Evolutionary conservation across 176 grass and related monocot genomes (phyloP).

Genomic region (Pontederia crassipes): DNA sequence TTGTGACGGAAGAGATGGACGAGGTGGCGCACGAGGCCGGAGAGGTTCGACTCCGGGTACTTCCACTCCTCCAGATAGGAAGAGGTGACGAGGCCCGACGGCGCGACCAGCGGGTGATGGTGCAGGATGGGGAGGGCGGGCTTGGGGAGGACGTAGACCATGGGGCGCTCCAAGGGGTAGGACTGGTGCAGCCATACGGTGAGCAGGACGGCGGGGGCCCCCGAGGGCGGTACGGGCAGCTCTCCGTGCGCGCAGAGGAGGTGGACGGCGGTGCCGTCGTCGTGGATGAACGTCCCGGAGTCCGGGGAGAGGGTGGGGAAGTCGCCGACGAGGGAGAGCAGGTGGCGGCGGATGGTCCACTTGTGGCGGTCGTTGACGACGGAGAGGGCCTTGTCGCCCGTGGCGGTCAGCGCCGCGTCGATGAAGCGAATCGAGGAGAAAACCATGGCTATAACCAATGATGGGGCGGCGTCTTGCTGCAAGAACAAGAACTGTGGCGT

Average conservation of each 20-base stretch:
- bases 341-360: conserved; percentile 21
- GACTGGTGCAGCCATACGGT: conserved; percentile 22
- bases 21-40: conserved; percentile 7
- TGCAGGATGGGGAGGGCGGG: background rate
- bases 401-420: conserved; percentile 17
- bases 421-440: conserved; percentile 8
- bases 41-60: conserved; percentile 18
- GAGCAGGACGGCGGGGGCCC: conserved; percentile 13
- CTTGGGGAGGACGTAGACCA: conserved; percentile 17
- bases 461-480: background rate
- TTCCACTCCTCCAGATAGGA: conserved; percentile 20
- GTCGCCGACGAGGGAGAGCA: conserved; percentile 25
- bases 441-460: background rate
- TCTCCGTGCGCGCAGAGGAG: conserved; percentile 30
- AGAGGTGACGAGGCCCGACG: conserved; percentile 9
- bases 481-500: background rate
- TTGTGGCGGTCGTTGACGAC: conserved; percentile 25
- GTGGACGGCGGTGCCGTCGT: conserved; percentile 12
- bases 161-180: conserved; percentile 16
- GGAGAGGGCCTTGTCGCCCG: conserved; percentile 8
- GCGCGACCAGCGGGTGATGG: conserved; percentile 33
- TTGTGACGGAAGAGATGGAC: background rate
- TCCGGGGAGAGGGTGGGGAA: conserved; percentile 33
- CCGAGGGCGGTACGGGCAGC: conserved; percentile 7
- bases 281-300: conserved; percentile 27